Conservation (phyloP, 805 yeast species). For the Ogataea wickerhamii region DNA sequence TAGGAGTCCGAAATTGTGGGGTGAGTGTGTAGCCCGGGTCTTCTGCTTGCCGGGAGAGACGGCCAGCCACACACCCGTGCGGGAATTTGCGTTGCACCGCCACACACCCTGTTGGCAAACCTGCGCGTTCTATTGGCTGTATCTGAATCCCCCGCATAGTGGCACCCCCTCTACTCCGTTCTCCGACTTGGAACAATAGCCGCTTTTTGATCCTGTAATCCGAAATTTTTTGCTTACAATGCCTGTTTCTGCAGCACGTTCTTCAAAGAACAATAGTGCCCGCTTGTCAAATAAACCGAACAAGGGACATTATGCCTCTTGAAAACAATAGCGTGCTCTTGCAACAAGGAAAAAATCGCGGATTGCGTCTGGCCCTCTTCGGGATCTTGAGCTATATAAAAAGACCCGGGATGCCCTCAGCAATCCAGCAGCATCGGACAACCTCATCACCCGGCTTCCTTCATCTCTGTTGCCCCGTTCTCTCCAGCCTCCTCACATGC, state of each 20-base stretch:
- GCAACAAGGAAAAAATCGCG: neutral
- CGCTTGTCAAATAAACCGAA: too few species aligned
- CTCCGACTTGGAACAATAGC: neutral
- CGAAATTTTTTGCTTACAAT: neutral
- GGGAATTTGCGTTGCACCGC: slow-evolving; percentile 1
- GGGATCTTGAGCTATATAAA: slow-evolving; percentile 6
- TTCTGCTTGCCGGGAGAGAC: too few species aligned
- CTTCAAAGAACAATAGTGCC: too few species aligned
- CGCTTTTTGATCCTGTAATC: neutral
- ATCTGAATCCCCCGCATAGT: neutral
- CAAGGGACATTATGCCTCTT: too few species aligned
- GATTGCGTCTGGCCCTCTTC: neutral
- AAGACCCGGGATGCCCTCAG: slow-evolving; percentile 3
- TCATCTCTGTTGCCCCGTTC: too few species aligned
- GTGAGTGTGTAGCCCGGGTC: too few species aligned
- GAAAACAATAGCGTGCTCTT: too few species aligned
- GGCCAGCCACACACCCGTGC: too few species aligned
- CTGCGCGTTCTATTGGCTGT: neutral
- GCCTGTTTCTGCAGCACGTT: neutral
- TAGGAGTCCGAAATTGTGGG: slow-evolving; percentile 1
- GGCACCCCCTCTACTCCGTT: neutral
- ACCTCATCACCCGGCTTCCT: too few species aligned
- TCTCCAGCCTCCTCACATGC: too few species aligned
- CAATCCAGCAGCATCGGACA: neutral
- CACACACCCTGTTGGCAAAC: neutral